phyloP scores from a whole-genome alignment of 1,284 basidiomycete species.

The Neotropicomus parvogracilis region DNA sequence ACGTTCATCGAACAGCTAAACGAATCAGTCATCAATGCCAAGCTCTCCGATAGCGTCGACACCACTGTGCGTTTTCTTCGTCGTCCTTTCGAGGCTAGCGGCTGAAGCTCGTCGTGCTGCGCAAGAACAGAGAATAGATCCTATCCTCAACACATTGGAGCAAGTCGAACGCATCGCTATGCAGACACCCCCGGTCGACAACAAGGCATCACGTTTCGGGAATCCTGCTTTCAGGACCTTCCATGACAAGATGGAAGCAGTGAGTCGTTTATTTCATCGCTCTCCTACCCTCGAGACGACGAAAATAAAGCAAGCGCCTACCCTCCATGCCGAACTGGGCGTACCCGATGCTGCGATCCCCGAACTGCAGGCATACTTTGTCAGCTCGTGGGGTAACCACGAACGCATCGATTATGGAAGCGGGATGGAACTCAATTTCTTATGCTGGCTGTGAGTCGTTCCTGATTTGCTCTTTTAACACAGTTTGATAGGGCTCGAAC shows the following conservation, averaged over 20 bases:
- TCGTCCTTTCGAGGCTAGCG: conserved; percentile 3
- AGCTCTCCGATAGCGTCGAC: conserved; percentile 61
- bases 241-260: conserved; percentile 78
- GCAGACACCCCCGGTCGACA: conserved; percentile 83
- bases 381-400: conserved; percentile 88
- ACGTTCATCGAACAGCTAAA: conserved; percentile 79
- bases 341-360: conserved; percentile 55
- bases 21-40: conserved; percentile 70
- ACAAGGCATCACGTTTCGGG: conserved; percentile 90
- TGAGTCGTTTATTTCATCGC: conserved; percentile 32
- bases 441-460: conserved; percentile 89
- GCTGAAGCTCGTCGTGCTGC: conserved; percentile 7
- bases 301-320: conserved; percentile 38
- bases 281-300: not conserved
- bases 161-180: conserved; percentile 65
- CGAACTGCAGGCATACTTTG: conserved; percentile 81
- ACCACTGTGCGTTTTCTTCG: conserved; percentile 49
- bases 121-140: conserved; percentile 53
- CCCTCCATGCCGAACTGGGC: conserved; percentile 58
- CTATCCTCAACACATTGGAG: conserved; percentile 64
- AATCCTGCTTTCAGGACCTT: conserved; percentile 96
- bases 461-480: not conserved
- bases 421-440: conserved; percentile 97
- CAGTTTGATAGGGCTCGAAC: too few species aligned
- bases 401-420: conserved; percentile 96